phyloP scores from a whole-genome alignment of 495 filamentous ascomycete genomes.

The Aspergillus ostianus region DNA sequence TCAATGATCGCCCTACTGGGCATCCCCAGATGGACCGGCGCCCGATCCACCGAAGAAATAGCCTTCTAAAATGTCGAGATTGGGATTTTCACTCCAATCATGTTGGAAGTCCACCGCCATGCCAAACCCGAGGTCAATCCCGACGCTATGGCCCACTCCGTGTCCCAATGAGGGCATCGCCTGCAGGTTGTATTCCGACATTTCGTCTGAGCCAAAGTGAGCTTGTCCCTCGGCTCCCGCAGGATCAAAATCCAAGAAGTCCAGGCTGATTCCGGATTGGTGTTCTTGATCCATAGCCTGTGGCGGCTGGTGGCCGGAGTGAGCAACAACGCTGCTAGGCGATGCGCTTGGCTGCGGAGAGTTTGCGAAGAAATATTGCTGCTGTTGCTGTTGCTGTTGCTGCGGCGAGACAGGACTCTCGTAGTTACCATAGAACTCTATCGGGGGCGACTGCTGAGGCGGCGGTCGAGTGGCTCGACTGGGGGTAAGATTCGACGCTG shows the following conservation, averaged over 20 bases:
- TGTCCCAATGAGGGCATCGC: slow-evolving; percentile 29
- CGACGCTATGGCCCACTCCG: slow-evolving; percentile 43
- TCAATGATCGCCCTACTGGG: background rate
- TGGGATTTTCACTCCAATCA: slow-evolving; percentile 75
- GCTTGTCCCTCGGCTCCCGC: slow-evolving; percentile 26
- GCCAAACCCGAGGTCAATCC: slow-evolving; percentile 73
- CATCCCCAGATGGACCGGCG: slow-evolving; percentile 27
- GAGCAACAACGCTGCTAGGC: slow-evolving; percentile 29
- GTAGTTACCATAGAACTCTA: slow-evolving; percentile 40
- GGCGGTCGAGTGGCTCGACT: slow-evolving; percentile 28
- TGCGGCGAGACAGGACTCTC: slow-evolving; percentile 36
- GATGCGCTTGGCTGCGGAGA: slow-evolving; percentile 44
- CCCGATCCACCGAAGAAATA: slow-evolving; percentile 78
- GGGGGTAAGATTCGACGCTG: slow-evolving; percentile 24
- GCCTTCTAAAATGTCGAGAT: slow-evolving; percentile 84
- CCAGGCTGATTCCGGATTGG: slow-evolving; percentile 35
- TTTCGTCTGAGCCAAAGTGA: slow-evolving; percentile 28
- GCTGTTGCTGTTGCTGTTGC: slow-evolving; percentile 31
- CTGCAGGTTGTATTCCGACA: slow-evolving; percentile 31
- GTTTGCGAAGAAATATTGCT: slow-evolving; percentile 37
- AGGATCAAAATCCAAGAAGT: slow-evolving; percentile 42
- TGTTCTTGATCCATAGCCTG: slow-evolving; percentile 28
- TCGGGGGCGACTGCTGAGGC: slow-evolving; percentile 33
- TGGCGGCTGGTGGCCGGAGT: slow-evolving; percentile 20
- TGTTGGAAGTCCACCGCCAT: slow-evolving; percentile 71